Evolutionary conservation across 768 basidiomycete species (phyloP).

Genomic region (Phanerochaete carnosa): DNA sequence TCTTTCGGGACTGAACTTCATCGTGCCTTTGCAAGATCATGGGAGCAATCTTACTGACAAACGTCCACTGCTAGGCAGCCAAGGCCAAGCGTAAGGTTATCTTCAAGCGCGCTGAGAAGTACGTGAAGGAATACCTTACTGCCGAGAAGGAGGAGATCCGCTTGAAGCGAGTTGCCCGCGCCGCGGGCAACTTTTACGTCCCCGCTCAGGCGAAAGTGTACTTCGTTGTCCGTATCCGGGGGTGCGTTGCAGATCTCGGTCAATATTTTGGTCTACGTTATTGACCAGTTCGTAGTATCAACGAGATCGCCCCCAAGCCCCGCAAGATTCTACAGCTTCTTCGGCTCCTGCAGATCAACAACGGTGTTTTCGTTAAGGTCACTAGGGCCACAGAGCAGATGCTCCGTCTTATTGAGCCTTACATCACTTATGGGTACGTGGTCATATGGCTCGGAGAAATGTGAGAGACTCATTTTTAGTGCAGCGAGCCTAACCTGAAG

Average conservation of each 20-base stretch:
- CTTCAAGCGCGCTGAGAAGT: constrained; percentile 98
- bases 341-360: constrained; percentile 99
- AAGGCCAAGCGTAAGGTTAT: constrained; percentile 94
- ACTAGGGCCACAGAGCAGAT: constrained; percentile 96
- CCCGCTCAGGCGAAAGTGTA: constrained; percentile 95
- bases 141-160: constrained; percentile 97
- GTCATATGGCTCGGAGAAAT: background rate
- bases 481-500: constrained; percentile 93
- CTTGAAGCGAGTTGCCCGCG: constrained; percentile 88
- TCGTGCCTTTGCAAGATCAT: constrained; percentile 15
- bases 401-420: constrained; percentile 96
- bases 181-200: constrained; percentile 95
- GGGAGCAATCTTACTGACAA: constrained; percentile 12
- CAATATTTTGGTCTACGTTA: background rate
- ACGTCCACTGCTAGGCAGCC: constrained; percentile 52
- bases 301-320: constrained; percentile 99
- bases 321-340: constrained; percentile 98
- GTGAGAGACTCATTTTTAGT: background rate
- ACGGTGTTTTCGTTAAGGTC: constrained; percentile 96
- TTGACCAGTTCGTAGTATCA: constrained; percentile 69
- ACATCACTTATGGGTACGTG: constrained; percentile 90
- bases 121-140: constrained; percentile 92
- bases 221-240: constrained; percentile 96
- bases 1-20: constrained; percentile 84
- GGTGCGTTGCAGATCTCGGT: constrained; percentile 49